Percentiles rank a stretch among this genome's conserved stretches.
These are phyloP conservation scores for Gigaspora rosea DNA, from an alignment of 192 early-diverging fungal genomes.

Conservation along the genomic window DNA sequence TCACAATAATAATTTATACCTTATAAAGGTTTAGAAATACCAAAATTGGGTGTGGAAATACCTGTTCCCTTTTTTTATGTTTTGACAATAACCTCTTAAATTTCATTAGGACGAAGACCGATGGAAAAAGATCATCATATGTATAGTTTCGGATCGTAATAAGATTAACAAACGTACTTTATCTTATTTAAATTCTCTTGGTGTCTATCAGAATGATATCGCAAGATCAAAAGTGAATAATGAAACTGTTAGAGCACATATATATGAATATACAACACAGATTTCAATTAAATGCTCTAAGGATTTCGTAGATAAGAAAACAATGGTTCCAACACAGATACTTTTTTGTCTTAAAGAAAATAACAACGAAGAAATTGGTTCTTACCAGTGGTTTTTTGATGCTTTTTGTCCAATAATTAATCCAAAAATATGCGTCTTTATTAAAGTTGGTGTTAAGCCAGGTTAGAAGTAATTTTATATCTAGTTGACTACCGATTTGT, in stretches of 20 bases:
- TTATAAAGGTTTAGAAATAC: too few species aligned
- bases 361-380: constrained; percentile 71
- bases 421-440: constrained; percentile 61
- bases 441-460: constrained; percentile 68
- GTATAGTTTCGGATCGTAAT: constrained; percentile 75
- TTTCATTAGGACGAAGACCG: constrained; percentile 49
- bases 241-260: constrained; percentile 67
- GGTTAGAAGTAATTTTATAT: constrained; percentile 19
- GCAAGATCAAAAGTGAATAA: constrained; percentile 66
- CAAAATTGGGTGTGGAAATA: too few species aligned
- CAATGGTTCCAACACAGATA: constrained; percentile 72
- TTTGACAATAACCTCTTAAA: too few species aligned
- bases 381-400: constrained; percentile 73
- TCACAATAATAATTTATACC: too few species aligned
- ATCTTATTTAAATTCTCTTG: constrained; percentile 73
- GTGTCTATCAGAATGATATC: constrained; percentile 80
- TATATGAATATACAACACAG: constrained; percentile 79
- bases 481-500: too few species aligned
- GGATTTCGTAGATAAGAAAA: constrained; percentile 52
- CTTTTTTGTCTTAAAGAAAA: constrained; percentile 91
- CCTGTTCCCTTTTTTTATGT: too few species aligned
- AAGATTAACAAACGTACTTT: constrained; percentile 69
- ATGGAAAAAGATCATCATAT: constrained; percentile 84
- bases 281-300: constrained; percentile 70
- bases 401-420: constrained; percentile 60